phyloP scores from a whole-genome alignment of 2,329 filamentous ascomycete species.

The Ambrosiella xylebori region DNA sequence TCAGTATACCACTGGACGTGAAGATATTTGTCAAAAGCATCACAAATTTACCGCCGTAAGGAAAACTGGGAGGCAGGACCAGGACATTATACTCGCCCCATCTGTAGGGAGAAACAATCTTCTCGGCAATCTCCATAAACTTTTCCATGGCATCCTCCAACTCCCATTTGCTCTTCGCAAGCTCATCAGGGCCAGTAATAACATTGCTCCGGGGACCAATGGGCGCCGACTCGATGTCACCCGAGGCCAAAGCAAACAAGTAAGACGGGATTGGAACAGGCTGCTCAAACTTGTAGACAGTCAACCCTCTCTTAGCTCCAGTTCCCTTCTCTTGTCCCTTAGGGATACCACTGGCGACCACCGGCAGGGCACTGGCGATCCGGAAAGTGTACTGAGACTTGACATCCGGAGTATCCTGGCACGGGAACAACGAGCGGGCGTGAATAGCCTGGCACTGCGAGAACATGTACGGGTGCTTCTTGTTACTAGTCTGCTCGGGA shows the following conservation, averaged over 20 bases:
- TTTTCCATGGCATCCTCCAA: conserved; percentile 80
- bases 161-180: conserved; percentile 75
- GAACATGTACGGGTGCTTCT: conserved; percentile 94
- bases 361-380: conserved; percentile 69
- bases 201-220: conserved; percentile 77
- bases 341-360: conserved; percentile 74
- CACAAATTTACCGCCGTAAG: conserved; percentile 50
- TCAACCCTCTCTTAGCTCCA: conserved; percentile 33
- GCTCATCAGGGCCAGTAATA: conserved; percentile 73
- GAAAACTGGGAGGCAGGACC: conserved; percentile 76
- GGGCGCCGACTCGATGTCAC: conserved; percentile 69
- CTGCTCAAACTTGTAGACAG: conserved; percentile 73
- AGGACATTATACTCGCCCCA: conserved; percentile 95
- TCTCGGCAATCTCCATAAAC: conserved; percentile 75
- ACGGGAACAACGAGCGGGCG: conserved; percentile 82
- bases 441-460: conserved; percentile 96
- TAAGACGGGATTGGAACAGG: conserved; percentile 87
- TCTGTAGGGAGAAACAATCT: conserved; percentile 65
- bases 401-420: conserved; percentile 92
- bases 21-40: neutral
- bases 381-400: conserved; percentile 91
- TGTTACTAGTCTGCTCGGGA: conserved; percentile 83
- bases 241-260: conserved; percentile 77
- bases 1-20: neutral
- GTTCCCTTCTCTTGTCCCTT: conserved; percentile 27